Base-by-base conservation (phyloP, 306 rosid species). In the Medicago lupulina region DNA sequence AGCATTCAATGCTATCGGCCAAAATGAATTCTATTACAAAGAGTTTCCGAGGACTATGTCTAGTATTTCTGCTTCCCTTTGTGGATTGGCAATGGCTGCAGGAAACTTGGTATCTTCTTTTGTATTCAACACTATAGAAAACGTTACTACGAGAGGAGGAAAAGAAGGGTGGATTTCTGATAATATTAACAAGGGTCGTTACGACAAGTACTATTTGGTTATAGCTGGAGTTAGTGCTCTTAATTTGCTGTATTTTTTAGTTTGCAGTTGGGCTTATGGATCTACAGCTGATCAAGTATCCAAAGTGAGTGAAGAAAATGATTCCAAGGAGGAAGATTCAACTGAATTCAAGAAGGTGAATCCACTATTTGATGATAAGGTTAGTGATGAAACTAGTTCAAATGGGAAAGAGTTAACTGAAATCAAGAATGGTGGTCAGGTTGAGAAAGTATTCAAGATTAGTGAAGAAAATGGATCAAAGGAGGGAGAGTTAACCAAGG, bases 191-290 rank as follows among this genome's bases (percentile, higher is more conserved):
- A 81, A 74, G 75, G 96, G 85, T 8, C 90, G 67, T 50, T 89
- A 73, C 62, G 93, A 92, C 53, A 82, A 79, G 41, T 89, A 85
- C 69, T 89, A 79, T 31, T 85, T 91, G 89, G 34, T 89, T 70
- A 77, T 89, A 50, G 85, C 83, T 11, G 51, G 74, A 31, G 9
- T 87, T 16, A 82, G 84, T 71, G 83, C 75, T 44, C 71, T 86
- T 39, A 87, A 89, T 78, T 0, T 91, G 11, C 1, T 87, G 10
- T 87, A 84, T 70, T 89, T 49, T 65, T 55, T 87, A 10, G 3
- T 80, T 5, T 87, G 93, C 73, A 82, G 87, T 68, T 91, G 96
- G 96, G 84, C 89, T 25, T 91, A 87, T 75, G 93, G 93, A 17
- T 89, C 96, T 28, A 55, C 84, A 10, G 80, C 76, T 64, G 85